A percentile compares a stretch with the other conserved stretches of the same genome.
These are phyloP conservation scores for Oldenlandia corymbosa DNA, from an alignment of 257 asterid species.

Conservation along the genomic window DNA sequence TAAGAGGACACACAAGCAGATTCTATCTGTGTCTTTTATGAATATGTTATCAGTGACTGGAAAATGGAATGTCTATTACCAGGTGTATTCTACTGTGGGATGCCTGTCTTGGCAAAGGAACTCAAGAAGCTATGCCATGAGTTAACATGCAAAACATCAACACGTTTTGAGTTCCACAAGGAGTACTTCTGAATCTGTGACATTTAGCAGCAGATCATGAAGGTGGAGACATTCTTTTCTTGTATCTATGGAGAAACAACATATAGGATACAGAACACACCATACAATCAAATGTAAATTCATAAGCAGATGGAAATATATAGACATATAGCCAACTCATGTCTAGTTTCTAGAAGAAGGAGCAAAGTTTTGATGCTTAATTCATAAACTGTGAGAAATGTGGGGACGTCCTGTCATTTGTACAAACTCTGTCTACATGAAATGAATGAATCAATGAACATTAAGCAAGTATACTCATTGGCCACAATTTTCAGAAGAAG, in stretches of 20 bases:
- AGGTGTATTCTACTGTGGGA: conserved; percentile 84
- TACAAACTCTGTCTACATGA: no score
- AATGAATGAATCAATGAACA: no score
- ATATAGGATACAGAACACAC: neutral
- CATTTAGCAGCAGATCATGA: conserved; percentile 10
- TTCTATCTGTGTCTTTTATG: no score
- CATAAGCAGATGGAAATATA: conserved; percentile 23
- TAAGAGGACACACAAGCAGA: no score
- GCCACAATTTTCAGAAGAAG: no score
- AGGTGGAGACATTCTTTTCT: conserved; percentile 15
- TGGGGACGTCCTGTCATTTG: no score
- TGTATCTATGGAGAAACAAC: conserved; percentile 27
- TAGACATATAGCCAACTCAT: conserved; percentile 15
- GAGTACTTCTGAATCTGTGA: conserved; percentile 49
- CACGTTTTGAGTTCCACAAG: conserved; percentile 78
- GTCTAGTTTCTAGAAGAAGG: conserved; percentile 12
- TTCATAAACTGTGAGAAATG: no score
- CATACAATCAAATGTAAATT: conserved; percentile 25
- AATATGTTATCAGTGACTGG: neutral
- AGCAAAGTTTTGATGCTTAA: neutral
- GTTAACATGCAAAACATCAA: conserved; percentile 64
- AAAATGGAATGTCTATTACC: conserved; percentile 13
- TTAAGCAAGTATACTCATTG: no score
- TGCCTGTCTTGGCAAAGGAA: conserved; percentile 75
- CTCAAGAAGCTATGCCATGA: conserved; percentile 63